Base-by-base conservation (phyloP, 202 grass and related monocot species). In the Elaeis oleifera region DNA sequence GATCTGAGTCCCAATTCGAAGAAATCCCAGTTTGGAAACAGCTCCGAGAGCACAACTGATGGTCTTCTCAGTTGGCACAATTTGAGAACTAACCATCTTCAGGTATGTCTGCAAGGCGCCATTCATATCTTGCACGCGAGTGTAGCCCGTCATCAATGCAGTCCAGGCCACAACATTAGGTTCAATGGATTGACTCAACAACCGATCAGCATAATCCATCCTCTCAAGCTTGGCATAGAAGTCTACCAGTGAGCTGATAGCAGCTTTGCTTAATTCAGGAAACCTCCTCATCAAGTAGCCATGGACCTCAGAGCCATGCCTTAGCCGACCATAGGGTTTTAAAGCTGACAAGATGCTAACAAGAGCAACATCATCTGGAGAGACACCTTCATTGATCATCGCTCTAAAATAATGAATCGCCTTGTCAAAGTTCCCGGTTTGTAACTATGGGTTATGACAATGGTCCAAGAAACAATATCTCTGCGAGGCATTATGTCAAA, bases 401-500 rank as follows among this genome's bases (percentile, higher is more conserved):
- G 31, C 20, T 16, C 55, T 59, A 15, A 71, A 71, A 51, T 28
- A 49, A 18, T 18, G 5, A 27, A 59, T 17, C 0, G 68, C 55
- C 32, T 50, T 5, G 18, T 50, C 54, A 36, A 59, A 58, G 5
- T 24, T 17, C 2, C 67, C 54, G 17, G 16, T 48, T 70, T 70
- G 19, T 24, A 59, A 70, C 54, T 49, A 6, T 19, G 0, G 2
- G 54, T 19, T 6, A 28, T 59, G 20, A 51, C 31, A 19, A 70
- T 9, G 21, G 54, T 59, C 67, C 67, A 59, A 23, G 31, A 56
- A 49, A 59, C 23, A n/a, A 68, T n/a, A 21, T 56, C 65, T 54
- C 53, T 56, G 8, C 55, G 51, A 29, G 27, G 26, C 65, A 69
- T 69, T 56, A n/a, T 57, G 36, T 69, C 65, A 18, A 69, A 69